Base-by-base conservation (phyloP, 441 rosid species). In the Populus tomentosa region DNA sequence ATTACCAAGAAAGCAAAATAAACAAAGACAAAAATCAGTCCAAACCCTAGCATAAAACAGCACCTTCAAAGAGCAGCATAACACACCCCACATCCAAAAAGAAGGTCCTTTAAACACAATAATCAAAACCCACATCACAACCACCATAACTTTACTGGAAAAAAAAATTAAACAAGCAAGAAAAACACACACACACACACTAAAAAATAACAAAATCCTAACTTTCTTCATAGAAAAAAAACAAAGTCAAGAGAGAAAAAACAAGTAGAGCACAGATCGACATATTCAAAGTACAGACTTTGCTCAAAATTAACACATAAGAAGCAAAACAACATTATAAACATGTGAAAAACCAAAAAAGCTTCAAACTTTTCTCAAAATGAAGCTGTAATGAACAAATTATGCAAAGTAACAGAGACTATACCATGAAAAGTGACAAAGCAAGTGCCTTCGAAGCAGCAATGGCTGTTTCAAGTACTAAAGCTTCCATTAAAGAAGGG, bases 341-440 rank as follows among this genome's bases (percentile, higher is more conserved):
- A 61, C 28, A 61, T 9, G 65, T 9, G 24, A 23, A 21, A 21
- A 61, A 21, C 26, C 62, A 20, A 8, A 61, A 61, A 61, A 61
- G 2, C 14, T 61, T 61, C 18, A 71, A 40, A 72, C 36, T 33
- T 8, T 24, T 36, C 13, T 32, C 21, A 64, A 3, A 10, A 3
- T 26, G 24, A 33, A 69, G 38, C 14, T 40, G 35, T n/a, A 13
- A 69, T 71, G 28, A 14, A 40, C 6, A 40, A 32, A 46, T 30
- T 1, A 70, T 10, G 65, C 6, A 68, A n/a, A 36, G 9, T 42
- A 32, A 16, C 46, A 61, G 33, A 28, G 7, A 42, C 36, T 26
- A 13, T 84, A 89, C 92, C 92, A 84, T 74, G 78, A 77, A 73
- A 33, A 85, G 82, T n/a, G 86, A 84, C 84, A 83, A 80, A 56